These are phyloP conservation scores for Xylariales sp. DNA, from an alignment of 2,329 filamentous ascomycete genomes.

Conservation along the genomic window DNA sequence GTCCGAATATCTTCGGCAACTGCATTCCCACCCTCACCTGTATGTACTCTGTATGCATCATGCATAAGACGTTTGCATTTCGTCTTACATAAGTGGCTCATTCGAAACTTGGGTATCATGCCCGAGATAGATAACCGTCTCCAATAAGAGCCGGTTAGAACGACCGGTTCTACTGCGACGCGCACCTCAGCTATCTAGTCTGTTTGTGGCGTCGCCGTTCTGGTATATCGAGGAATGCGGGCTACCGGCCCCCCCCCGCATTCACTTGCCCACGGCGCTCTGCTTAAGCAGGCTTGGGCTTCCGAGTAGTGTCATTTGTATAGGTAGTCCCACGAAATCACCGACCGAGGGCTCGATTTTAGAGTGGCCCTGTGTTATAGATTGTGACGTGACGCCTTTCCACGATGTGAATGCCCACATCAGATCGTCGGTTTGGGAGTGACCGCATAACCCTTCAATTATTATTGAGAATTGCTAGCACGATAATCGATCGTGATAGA, in stretches of 20 bases:
- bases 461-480: not conserved
- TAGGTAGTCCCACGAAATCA: not conserved
- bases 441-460: not conserved
- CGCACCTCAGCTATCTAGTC: not conserved
- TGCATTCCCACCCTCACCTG: not conserved
- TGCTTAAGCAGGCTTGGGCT: not conserved
- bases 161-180: not conserved
- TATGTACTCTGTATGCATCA: slow-evolving; percentile 15
- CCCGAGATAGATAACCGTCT: slow-evolving; percentile 1
- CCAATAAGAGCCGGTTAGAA: not conserved
- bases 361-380: not conserved
- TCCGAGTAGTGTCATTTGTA: not conserved
- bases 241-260: not conserved
- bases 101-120: slow-evolving; percentile 17
- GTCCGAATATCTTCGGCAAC: slow-evolving; percentile 11
- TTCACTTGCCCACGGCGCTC: not conserved
- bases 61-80: slow-evolving; percentile 17
- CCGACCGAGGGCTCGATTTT: not conserved
- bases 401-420: not conserved
- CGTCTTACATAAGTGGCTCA: slow-evolving; percentile 1
- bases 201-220: not conserved
- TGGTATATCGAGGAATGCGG: not conserved
- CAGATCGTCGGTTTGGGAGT: not conserved
- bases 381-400: not conserved
- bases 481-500: not conserved